These are phyloP conservation scores for Camellia lanceoleosa DNA, from an alignment of 148 eudicot species.

Conservation along the genomic window DNA sequence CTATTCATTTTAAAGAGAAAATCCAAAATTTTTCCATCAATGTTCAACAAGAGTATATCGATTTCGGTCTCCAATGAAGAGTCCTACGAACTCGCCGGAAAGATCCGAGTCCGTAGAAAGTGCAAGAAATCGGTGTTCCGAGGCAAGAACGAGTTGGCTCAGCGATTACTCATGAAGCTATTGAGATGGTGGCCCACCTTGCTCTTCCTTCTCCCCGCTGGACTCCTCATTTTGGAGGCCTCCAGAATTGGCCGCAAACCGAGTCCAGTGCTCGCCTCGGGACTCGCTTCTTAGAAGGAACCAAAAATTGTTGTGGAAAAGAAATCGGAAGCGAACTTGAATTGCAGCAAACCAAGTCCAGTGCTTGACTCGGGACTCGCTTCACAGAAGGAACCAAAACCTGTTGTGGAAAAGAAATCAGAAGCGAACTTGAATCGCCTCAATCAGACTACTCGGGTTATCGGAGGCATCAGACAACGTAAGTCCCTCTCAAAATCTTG, in stretches of 20 bases:
- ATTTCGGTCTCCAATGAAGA: conserved; percentile 58
- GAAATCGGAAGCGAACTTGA: conserved; percentile 41
- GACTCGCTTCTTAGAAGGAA: conserved; percentile 4
- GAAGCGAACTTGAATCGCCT: conserved; percentile 55
- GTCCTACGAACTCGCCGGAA: conserved; percentile 39
- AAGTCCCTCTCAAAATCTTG: conserved; percentile 23
- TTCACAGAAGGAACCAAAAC: conserved; percentile 14
- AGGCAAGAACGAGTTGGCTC: conserved; percentile 22
- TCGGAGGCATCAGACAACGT: conserved; percentile 74
- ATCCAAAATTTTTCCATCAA: background rate
- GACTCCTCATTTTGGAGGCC: conserved; percentile 60
- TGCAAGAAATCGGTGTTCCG: conserved; percentile 41
- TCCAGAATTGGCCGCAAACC: conserved; percentile 38
- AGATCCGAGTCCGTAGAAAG: conserved; percentile 42
- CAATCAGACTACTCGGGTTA: conserved; percentile 51
- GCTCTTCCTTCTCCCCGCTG: conserved; percentile 46
- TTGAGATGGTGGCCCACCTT: conserved; percentile 66
- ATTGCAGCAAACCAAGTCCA: conserved; percentile 26
- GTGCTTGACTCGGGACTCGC: background rate
- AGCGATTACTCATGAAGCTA: conserved; percentile 23
- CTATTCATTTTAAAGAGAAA: too few species aligned
- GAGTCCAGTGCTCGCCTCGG: background rate
- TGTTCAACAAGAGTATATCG: conserved; percentile 33
- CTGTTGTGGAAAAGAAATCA: conserved; percentile 11
- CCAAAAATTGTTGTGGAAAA: conserved; percentile 3